These are phyloP conservation scores for Aspergillus sp. DNA, from an alignment of 2,329 filamentous ascomycete species.

Conservation along the genomic window DNA sequence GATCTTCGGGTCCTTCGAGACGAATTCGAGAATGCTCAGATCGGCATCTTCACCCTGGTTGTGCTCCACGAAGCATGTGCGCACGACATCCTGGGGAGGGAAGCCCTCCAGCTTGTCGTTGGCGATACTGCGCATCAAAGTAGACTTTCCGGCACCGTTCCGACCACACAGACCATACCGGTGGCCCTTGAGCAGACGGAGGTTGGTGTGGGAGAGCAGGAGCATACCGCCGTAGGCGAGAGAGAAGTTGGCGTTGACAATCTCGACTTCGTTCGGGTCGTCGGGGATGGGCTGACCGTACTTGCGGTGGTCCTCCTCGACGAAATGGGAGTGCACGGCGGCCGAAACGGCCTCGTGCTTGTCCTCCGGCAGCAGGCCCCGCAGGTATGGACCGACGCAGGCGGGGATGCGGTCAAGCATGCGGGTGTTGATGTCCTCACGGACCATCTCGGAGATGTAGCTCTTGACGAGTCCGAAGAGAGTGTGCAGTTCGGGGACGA, in stretches of 20 bases:
- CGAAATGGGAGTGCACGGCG: constrained; percentile 72
- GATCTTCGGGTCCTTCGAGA: constrained; percentile 83
- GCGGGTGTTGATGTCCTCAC: constrained; percentile 82
- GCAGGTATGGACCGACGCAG: constrained; percentile 72
- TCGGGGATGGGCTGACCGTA: constrained; percentile 81
- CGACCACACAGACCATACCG: constrained; percentile 95
- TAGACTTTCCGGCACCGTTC: constrained; percentile 98
- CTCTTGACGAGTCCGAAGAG: constrained; percentile 65
- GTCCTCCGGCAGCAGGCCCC: constrained; percentile 62
- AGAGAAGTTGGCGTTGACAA: constrained; percentile 97
- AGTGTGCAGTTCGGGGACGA: constrained; percentile 59
- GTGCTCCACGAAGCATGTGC: constrained; percentile 97
- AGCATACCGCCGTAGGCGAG: constrained; percentile 98
- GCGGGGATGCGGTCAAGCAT: constrained; percentile 68
- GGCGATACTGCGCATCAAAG: constrained; percentile 94
- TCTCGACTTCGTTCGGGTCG: constrained; percentile 88
- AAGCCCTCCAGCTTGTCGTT: constrained; percentile 96
- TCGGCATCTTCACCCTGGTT: constrained; percentile 98
- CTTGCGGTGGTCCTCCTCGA: constrained; percentile 82
- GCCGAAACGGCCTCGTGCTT: constrained; percentile 65
- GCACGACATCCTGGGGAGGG: constrained; percentile 84
- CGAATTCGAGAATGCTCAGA: constrained; percentile 91
- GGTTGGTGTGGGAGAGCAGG: constrained; percentile 89
- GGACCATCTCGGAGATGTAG: constrained; percentile 81
- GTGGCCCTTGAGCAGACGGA: constrained; percentile 91